These are phyloP conservation scores for Colletotrichum orbiculare DNA, from an alignment of 2,329 filamentous ascomycete genomes.

Conservation along the genomic window DNA sequence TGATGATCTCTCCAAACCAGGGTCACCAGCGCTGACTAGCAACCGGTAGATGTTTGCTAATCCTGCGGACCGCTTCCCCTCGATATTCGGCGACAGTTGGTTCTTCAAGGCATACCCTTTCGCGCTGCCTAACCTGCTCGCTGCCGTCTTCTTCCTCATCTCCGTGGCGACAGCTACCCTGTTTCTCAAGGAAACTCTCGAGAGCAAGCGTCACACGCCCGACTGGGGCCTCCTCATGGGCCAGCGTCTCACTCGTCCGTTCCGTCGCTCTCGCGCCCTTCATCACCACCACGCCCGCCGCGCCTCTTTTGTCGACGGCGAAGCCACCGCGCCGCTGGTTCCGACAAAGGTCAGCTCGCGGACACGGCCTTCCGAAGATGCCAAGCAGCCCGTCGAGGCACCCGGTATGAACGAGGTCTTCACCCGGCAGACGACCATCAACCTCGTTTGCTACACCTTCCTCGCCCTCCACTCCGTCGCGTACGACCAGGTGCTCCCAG, in stretches of 20 bases:
- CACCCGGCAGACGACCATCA: constrained; percentile 77
- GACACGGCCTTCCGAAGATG: constrained; percentile 39
- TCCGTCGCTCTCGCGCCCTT: constrained; percentile 42
- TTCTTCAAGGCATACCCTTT: constrained; percentile 86
- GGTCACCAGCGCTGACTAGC: too few relatives aligned
- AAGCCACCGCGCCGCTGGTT: constrained; percentile 67
- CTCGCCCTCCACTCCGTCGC: constrained; percentile 85
- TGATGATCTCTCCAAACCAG: too few relatives aligned
- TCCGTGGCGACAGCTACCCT: constrained; percentile 79
- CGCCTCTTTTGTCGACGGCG: constrained; percentile 64
- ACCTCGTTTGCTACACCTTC: constrained; percentile 81
- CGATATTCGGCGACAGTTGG: constrained; percentile 71
- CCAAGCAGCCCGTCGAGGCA: constrained; percentile 30
- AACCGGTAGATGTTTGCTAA: constrained; percentile 73
- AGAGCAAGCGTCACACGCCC: constrained; percentile 71
- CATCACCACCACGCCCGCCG: constrained; percentile 47
- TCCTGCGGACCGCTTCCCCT: constrained; percentile 79
- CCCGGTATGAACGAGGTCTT: constrained; percentile 72
- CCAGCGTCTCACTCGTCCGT: constrained; percentile 64
- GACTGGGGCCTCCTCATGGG: constrained; percentile 85
- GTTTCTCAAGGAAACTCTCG: constrained; percentile 89
- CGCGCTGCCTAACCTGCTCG: constrained; percentile 83
- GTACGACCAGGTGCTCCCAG: constrained; percentile 88
- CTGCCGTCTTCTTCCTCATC: constrained; percentile 79
- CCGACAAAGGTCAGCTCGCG: constrained; percentile 45